phyloP scores from a whole-genome alignment of 1,284 basidiomycete species.

The Cutaneotrichosporon daszewskae region DNA sequence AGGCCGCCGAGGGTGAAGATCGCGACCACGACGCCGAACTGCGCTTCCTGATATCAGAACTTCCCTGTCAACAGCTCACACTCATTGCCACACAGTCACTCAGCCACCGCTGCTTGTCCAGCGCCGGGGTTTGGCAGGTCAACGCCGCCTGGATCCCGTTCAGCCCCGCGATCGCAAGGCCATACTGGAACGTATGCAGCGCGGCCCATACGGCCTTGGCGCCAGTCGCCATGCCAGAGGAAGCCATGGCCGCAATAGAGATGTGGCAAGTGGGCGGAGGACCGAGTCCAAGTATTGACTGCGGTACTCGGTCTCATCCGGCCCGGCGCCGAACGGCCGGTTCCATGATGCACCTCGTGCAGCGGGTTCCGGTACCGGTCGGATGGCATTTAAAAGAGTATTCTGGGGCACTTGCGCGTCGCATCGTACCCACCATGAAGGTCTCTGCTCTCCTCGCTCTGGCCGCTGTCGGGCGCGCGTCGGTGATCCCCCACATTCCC shows the following conservation, averaged over 20 bases:
- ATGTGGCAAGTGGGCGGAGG: too few species aligned
- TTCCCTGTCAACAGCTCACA: slow-evolving; percentile 10
- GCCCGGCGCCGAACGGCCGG: slow-evolving; percentile 1
- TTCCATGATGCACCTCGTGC: too few species aligned
- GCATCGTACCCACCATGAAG: neutral
- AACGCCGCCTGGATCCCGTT: slow-evolving; percentile 38
- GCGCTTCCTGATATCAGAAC: slow-evolving; percentile 17
- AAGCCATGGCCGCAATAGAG: too few species aligned
- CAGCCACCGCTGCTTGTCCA: too few species aligned
- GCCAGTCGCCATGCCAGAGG: too few species aligned
- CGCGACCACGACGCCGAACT: slow-evolving; percentile 47
- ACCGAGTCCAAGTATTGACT: too few species aligned
- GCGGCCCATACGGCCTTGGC: slow-evolving; percentile 33
- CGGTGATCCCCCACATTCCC: neutral
- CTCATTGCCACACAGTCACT: slow-evolving; percentile 32
- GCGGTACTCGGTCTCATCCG: neutral
- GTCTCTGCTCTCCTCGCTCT: neutral
- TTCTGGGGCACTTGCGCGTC: slow-evolving; percentile 1
- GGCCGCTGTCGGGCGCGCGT: neutral
- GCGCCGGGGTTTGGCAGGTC: too few species aligned
- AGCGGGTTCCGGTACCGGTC: too few species aligned
- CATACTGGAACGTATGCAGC: slow-evolving; percentile 38
- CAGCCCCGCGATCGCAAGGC: slow-evolving; percentile 36
- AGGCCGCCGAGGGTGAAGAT: slow-evolving; percentile 51
- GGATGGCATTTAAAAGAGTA: too few species aligned